Percentiles rank a stretch among this genome's conserved stretches.
phyloP scores from a whole-genome alignment of 1,139 yeast species.

The Blastobotrys buckinghamii region DNA sequence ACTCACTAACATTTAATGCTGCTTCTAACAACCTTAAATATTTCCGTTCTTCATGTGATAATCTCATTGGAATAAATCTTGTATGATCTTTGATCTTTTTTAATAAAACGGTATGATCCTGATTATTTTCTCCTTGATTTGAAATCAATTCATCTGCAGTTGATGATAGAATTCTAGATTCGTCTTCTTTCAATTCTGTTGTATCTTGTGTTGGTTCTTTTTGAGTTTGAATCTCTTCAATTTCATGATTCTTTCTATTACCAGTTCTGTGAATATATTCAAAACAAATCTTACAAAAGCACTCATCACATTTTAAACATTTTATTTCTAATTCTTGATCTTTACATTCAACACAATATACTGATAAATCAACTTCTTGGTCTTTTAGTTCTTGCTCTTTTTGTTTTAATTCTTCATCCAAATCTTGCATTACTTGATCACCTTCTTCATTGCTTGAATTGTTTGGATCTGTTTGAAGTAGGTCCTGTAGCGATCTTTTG shows the following conservation, averaged over 20 bases:
- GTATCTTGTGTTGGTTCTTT: slow-evolving; percentile 9
- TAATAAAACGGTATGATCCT: slow-evolving; percentile 23
- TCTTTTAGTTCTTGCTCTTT: slow-evolving; percentile 22
- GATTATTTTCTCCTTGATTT: slow-evolving; percentile 24
- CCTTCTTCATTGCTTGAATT: slow-evolving; percentile 24
- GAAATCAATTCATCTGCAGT: slow-evolving; percentile 23
- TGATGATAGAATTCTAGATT: slow-evolving; percentile 12
- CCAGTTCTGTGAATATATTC: slow-evolving; percentile 64
- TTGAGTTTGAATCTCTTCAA: slow-evolving; percentile 14
- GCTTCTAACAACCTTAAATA: slow-evolving; percentile 58
- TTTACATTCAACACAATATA: slow-evolving; percentile 54
- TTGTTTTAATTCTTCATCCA: slow-evolving; percentile 4
- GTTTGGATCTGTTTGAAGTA: slow-evolving; percentile 26
- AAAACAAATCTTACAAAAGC: slow-evolving; percentile 61
- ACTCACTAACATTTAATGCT: slow-evolving; percentile 66
- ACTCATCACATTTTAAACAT: slow-evolving; percentile 56
- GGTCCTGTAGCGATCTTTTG: slow-evolving; percentile 28
- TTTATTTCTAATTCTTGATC: slow-evolving; percentile 59
- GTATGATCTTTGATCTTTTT: slow-evolving; percentile 43
- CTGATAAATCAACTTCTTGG: slow-evolving; percentile 19
- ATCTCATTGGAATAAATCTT: slow-evolving; percentile 57
- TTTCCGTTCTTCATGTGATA: slow-evolving; percentile 61
- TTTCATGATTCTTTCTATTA: slow-evolving; percentile 34
- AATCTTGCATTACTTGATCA: slow-evolving; percentile 14
- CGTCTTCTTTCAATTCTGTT: slow-evolving; percentile 7